Percentiles rank a stretch among this genome's conserved stretches.
phyloP scores from a whole-genome alignment of 2,329 filamentous ascomycete species.

The Monosporascus sp. region DNA sequence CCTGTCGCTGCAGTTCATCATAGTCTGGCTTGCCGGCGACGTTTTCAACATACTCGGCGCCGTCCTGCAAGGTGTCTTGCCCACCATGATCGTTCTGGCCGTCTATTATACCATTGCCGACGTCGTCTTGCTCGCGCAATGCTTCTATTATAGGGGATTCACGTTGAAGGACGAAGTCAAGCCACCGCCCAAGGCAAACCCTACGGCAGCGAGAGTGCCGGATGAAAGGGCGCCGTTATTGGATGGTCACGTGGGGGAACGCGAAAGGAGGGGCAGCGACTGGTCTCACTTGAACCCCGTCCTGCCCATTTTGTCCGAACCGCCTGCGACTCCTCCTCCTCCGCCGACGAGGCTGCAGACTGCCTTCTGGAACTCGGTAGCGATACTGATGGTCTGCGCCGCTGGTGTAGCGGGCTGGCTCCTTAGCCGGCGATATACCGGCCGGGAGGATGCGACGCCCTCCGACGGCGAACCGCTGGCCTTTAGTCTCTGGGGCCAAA shows the following conservation, averaged over 20 bases:
- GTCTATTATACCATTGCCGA: slow-evolving; percentile 92
- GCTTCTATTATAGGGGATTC: slow-evolving; percentile 93
- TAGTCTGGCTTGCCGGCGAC: slow-evolving; percentile 90
- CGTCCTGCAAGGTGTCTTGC: slow-evolving; percentile 82
- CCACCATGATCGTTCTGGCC: slow-evolving; percentile 92
- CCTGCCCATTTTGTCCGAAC: slow-evolving; percentile 63
- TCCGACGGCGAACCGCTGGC: slow-evolving; percentile 46
- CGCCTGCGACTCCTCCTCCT: slow-evolving; percentile 37
- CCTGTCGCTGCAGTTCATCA: slow-evolving; percentile 83
- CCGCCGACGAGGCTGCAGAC: slow-evolving; percentile 50
- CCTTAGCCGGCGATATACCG: slow-evolving; percentile 51
- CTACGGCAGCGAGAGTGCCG: slow-evolving; percentile 31
- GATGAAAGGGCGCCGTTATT: slow-evolving; percentile 51
- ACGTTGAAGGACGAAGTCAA: slow-evolving; percentile 53
- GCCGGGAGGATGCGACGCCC: slow-evolving; percentile 27
- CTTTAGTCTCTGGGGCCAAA: slow-evolving; percentile 75
- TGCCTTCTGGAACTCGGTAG: slow-evolving; percentile 66
- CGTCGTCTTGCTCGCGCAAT: slow-evolving; percentile 80
- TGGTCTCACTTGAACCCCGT: slow-evolving; percentile 71
- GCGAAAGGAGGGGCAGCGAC: slow-evolving; percentile 46
- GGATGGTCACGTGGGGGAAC: slow-evolving; percentile 34
- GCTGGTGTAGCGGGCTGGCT: slow-evolving; percentile 87
- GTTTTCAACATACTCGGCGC: slow-evolving; percentile 96
- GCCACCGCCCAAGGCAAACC: slow-evolving; percentile 33
- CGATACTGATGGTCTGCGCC: slow-evolving; percentile 74